Base-by-base conservation (phyloP, 345 rosid species). In the Pistacia atlantica region DNA sequence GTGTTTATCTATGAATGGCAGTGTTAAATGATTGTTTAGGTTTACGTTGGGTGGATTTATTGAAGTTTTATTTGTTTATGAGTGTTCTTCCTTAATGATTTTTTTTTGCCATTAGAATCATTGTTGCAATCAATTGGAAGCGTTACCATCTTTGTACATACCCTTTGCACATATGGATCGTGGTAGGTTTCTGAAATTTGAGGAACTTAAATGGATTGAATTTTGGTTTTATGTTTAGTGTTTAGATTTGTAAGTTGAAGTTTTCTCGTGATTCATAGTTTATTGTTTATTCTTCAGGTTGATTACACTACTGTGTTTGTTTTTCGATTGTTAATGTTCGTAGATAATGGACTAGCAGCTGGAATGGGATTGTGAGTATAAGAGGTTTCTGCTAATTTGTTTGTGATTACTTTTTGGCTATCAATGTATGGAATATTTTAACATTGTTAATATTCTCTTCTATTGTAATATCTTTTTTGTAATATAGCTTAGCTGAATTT, bases 151-250 rank as follows among this genome's bases (percentile, higher is more conserved):
- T 74, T 10, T 97, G 99, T 84, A 72, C 88, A 64, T 87, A 89
- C 84, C 99, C 99, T 0, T 85, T 94, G 91, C 98, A 97, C 89
- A 88, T 94, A 89, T 94, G 99, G 99, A 97, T 94, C 8, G 91
- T 94, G 97, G 98, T 97, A 77, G 73, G 94, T 87, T 73, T 38
- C 8, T 73, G 17, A 72, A 51, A 14, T 75, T 70, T 54, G 9
- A 35, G 55, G 52, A 7, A 28, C 9, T 57, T 33, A 7, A 42
- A 14, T 71, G 49, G 70, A 46, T 71, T 57, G 28, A 56, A 35
- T 77, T 22, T 14, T 14, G 22, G 51, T 31, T 59, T 38, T 25
- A 69, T 69, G 33, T 52, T 37, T 3, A 14, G 31, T 28, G 64
- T 20, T 63, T 49, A 33, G 46, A 69, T 73, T 75, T 70, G 17